These are phyloP conservation scores for Dothideomycetes sp. DNA, from an alignment of 2,329 filamentous ascomycete genomes.

Conservation along the genomic window DNA sequence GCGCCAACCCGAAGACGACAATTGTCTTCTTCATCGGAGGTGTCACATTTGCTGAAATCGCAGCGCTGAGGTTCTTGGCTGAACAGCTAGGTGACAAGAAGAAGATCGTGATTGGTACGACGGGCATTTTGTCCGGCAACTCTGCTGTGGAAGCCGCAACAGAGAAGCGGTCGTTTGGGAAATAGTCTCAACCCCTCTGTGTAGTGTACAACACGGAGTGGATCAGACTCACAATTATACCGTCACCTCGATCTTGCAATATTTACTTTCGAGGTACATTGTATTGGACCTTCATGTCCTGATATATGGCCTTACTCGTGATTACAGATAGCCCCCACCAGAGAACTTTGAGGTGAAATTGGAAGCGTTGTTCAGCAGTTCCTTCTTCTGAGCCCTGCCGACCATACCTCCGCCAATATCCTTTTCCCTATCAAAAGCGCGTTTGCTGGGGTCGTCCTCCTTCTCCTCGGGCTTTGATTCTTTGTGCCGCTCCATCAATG, in stretches of 20 bases:
- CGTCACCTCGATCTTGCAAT: too few relatives aligned
- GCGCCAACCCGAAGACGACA: slow-evolving; percentile 62
- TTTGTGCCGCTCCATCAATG: slow-evolving; percentile 38
- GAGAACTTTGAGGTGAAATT: slow-evolving; percentile 77
- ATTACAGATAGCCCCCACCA: slow-evolving; percentile 55
- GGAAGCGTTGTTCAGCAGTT: slow-evolving; percentile 68
- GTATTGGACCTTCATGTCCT: too few relatives aligned
- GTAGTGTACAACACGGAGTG: slow-evolving; percentile 17
- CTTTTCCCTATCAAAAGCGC: slow-evolving; percentile 85
- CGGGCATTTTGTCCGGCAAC: slow-evolving; percentile 81
- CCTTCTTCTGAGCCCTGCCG: slow-evolving; percentile 55
- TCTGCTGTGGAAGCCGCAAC: slow-evolving; percentile 50
- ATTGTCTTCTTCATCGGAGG: slow-evolving; percentile 98
- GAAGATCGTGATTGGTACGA: slow-evolving; percentile 86
- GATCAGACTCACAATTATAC: too few relatives aligned
- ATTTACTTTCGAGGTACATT: too few relatives aligned
- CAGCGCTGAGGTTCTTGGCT: slow-evolving; percentile 82
- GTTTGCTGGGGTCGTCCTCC: slow-evolving; percentile 83
- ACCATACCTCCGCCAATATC: slow-evolving; percentile 77
- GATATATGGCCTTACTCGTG: too few relatives aligned
- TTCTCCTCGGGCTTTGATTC: slow-evolving; percentile 47
- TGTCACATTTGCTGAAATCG: slow-evolving; percentile 92
- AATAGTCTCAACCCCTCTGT: slow-evolving; percentile 23
- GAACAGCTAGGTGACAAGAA: slow-evolving; percentile 31
- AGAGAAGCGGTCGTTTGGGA: slow-evolving; percentile 48